Percentiles rank a stretch among this genome's conserved stretches.
These are phyloP conservation scores for Penicillium malachiteum DNA, from an alignment of 495 filamentous ascomycete species.

Conservation along the genomic window DNA sequence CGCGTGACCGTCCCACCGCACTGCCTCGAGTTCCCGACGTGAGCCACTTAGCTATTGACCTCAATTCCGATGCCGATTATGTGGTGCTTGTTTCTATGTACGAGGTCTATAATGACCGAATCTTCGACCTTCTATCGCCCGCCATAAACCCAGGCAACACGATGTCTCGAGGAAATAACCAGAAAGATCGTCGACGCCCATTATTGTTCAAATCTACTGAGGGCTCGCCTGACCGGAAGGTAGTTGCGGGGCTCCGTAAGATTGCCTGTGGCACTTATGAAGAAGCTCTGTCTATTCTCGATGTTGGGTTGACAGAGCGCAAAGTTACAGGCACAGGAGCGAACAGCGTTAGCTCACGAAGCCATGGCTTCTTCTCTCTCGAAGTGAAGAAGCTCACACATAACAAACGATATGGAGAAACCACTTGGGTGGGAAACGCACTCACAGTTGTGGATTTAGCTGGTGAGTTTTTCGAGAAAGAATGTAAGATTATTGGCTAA, in stretches of 20 bases:
- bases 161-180: constrained; percentile 39
- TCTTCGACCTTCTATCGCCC: constrained; percentile 83
- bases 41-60: constrained; percentile 61
- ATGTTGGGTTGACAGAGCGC: constrained; percentile 83
- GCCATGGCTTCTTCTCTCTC: constrained; percentile 94
- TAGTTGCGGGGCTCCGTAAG: constrained; percentile 89
- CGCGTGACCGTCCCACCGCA: constrained; percentile 60
- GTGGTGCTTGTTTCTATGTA: constrained; percentile 94
- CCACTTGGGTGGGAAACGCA: constrained; percentile 73
- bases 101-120: constrained; percentile 98
- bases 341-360: constrained; percentile 84
- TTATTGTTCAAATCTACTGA: constrained; percentile 89
- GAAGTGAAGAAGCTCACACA: constrained; percentile 83
- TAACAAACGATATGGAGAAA: constrained; percentile 47
- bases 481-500: constrained; percentile 12
- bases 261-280: constrained; percentile 80
- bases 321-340: constrained; percentile 86
- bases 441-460: constrained; percentile 92
- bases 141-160: constrained; percentile 38
- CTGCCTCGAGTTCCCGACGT: constrained; percentile 75
- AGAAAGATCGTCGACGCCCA: constrained; percentile 72
- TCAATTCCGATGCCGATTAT: constrained; percentile 76
- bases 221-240: constrained; percentile 77
- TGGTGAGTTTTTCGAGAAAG: constrained; percentile 45
- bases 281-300: constrained; percentile 87